Evolutionary conservation across 352 stramenopile species (phyloP), one percentile per base, ranked within the genome.

Genomic region (Pythium periplocum): DNA sequence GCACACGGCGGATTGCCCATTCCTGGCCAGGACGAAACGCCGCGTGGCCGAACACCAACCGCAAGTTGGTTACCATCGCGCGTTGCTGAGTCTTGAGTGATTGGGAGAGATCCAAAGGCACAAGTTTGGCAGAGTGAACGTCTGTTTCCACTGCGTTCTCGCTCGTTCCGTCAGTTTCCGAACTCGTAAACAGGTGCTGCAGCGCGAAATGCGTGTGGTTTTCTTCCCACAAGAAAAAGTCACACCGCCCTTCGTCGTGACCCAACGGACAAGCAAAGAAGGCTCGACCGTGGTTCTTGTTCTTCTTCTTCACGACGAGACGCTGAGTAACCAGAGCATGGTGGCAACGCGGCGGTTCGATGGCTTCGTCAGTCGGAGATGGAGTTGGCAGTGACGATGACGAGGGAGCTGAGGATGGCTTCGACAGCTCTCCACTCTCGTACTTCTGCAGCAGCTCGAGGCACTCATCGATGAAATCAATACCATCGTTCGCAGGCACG

Each of bases 201-300:
- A 93, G 49, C 2, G 79, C 82, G 11, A 86, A 60, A n/a, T 77
- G 68, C 4, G 77, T 68, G 45, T 90, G 73, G 52, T 94, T 81
- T 31, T 94, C 78, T 65, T 87, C 75, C 83, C 83, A 94, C 0
- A 92, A 57, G 50, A 92, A 94, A 45, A 84, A 94, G 41, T 94
- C 75, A 55, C 83, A 94, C 3, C 80, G 78, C 3, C 81, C 82
- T 79, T 94, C 83, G 46, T 90, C 75, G 42, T 84, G 73, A 4
- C 72, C 69, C 12, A 90, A 61, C 12, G 79, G 64, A 53, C 83
- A 94, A 3, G 78, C 59, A 51, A 89, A 94, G 54, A 94, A 94
- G 3, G 58, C 61, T 2, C 78, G 72, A 0, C 75, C 78, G 51
- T 86, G 72, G 51, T 94, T 94, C 46, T 86, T 87, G 65, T 83